Evolutionary conservation across 139 green algal species (phyloP).

Genomic region (Chlorella ohadii): DNA sequence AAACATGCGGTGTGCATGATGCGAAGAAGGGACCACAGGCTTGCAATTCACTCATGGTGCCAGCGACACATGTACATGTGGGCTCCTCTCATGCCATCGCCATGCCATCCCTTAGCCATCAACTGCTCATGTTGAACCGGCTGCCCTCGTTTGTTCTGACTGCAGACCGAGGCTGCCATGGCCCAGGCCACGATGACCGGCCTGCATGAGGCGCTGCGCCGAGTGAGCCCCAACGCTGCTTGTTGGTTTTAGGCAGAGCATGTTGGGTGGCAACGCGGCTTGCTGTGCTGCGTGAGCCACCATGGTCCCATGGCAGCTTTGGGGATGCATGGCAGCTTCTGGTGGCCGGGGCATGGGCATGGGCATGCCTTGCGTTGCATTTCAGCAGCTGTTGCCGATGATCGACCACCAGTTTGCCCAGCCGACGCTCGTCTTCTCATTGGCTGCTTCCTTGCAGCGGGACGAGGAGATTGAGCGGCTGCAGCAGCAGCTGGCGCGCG

Average conservation of each 20-base stretch:
- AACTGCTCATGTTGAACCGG: background rate
- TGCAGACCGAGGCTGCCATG: slow-evolving; percentile 5
- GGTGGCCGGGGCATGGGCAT: no score
- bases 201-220: slow-evolving; percentile 26
- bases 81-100: no score
- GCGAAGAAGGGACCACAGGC: no score
- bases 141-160: background rate
- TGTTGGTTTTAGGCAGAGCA: no score
- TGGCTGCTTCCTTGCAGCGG: background rate
- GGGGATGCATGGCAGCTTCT: no score
- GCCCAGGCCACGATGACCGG: slow-evolving; percentile 13
- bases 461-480: slow-evolving; percentile 5
- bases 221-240: no score
- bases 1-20: no score
- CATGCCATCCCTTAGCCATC: background rate
- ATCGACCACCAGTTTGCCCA: background rate
- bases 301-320: no score
- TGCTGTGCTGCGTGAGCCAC: no score
- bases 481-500: background rate
- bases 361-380: background rate
- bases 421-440: background rate
- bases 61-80: no score
- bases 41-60: no score
- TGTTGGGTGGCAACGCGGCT: no score
- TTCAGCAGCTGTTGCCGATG: background rate